Evolutionary conservation across 805 yeast species (phyloP).

Genomic region (Cyberlindnera subsufficiens): DNA sequence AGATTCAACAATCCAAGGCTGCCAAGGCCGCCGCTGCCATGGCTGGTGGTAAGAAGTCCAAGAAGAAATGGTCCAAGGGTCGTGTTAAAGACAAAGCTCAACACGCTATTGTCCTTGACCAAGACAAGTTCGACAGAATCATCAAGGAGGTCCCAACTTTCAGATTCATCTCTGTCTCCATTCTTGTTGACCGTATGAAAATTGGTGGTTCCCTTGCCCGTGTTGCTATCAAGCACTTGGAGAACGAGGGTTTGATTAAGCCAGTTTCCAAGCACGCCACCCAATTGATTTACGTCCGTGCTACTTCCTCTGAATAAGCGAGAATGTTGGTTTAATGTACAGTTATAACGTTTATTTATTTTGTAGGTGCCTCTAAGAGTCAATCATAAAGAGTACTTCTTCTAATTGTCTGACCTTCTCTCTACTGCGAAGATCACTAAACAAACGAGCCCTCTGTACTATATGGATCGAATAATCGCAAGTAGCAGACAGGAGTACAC

Average conservation of each 20-base stretch:
- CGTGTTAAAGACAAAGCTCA: slow-evolving; percentile 99
- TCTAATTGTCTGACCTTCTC: too few species aligned
- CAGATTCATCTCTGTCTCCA: slow-evolving; percentile 97
- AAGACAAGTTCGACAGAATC: slow-evolving; percentile 98
- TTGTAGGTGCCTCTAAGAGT: neutral
- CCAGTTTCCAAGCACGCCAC: slow-evolving; percentile 92
- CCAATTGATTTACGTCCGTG: slow-evolving; percentile 93
- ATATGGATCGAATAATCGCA: too few species aligned
- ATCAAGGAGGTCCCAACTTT: slow-evolving; percentile 98
- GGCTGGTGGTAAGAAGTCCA: slow-evolving; percentile 99
- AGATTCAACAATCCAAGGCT: slow-evolving; percentile 98
- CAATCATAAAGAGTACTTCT: neutral
- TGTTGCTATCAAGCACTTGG: slow-evolving; percentile 94
- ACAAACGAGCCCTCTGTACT: too few species aligned
- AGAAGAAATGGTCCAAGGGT: slow-evolving; percentile 99
- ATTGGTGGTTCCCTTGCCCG: slow-evolving; percentile 99
- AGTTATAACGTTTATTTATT: slow-evolving; percentile 18
- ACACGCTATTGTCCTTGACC: slow-evolving; percentile 95
- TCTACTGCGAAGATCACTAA: too few species aligned
- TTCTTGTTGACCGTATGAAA: slow-evolving; percentile 98
- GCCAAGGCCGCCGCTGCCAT: slow-evolving; percentile 99
- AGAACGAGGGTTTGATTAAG: slow-evolving; percentile 89
- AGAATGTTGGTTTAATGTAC: slow-evolving; percentile 22
- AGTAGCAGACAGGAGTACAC: too few species aligned
- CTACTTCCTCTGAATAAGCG: slow-evolving; percentile 54